phyloP scores from a whole-genome alignment of 1,139 yeast species.

The Arxiozyma slooffiae region DNA sequence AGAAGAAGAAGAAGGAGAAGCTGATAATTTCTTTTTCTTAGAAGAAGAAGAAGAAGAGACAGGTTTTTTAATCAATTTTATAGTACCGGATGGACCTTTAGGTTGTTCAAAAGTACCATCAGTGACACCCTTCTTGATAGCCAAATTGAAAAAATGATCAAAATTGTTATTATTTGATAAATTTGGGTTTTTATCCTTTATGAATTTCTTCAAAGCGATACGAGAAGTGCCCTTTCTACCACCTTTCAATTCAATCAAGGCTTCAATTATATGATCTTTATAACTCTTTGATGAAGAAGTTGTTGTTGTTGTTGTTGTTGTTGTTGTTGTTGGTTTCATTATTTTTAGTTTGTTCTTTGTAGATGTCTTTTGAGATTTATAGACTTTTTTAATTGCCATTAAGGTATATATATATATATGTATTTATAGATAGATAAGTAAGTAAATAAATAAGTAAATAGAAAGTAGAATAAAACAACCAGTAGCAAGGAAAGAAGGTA shows the following conservation, averaged over 20 bases:
- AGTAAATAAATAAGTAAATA: too few relatives aligned
- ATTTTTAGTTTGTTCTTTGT: background rate
- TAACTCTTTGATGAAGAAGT: conserved; percentile 14
- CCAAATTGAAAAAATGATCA: conserved; percentile 68
- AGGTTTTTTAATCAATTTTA: conserved; percentile 26
- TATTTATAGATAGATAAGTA: too few relatives aligned
- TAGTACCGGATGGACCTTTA: conserved; percentile 52
- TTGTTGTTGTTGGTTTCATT: conserved; percentile 2
- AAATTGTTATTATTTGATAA: conserved; percentile 51
- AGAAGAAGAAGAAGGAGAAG: too few relatives aligned
- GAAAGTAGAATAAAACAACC: too few relatives aligned
- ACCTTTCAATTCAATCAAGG: conserved; percentile 62
- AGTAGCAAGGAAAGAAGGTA: too few relatives aligned
- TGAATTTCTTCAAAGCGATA: conserved; percentile 66
- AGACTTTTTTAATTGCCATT: conserved; percentile 4
- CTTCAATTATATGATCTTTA: conserved; percentile 67
- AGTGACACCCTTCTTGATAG: conserved; percentile 74
- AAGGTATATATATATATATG: conserved; percentile 2
- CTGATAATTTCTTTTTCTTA: too few relatives aligned
- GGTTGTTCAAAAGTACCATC: conserved; percentile 73
- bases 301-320: too few relatives aligned
- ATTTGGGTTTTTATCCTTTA: conserved; percentile 38
- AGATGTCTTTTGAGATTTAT: conserved; percentile 4
- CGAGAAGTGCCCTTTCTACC: conserved; percentile 73
- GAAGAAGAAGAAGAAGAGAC: too few relatives aligned